These are phyloP conservation scores for Mycena epipterygia DNA, from an alignment of 768 basidiomycete species.

Conservation along the genomic window DNA sequence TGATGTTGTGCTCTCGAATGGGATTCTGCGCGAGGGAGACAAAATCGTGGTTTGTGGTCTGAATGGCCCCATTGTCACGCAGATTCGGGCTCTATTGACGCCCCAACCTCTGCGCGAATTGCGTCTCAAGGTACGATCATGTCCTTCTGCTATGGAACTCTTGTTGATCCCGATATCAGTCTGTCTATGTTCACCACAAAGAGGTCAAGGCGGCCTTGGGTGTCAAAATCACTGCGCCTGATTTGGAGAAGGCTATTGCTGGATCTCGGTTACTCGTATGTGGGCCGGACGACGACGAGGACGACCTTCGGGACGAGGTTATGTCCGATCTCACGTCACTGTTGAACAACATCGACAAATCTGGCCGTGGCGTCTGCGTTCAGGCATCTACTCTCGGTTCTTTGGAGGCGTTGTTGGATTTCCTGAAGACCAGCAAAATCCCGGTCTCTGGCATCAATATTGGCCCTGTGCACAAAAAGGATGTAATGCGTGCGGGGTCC, in stretches of 20 bases:
- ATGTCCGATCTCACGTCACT: slow-evolving; percentile 96
- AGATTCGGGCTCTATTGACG: slow-evolving; percentile 92
- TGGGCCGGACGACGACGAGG: slow-evolving; percentile 97
- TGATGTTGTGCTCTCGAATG: slow-evolving; percentile 96
- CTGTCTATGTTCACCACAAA: slow-evolving; percentile 96
- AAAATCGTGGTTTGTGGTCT: slow-evolving; percentile 96
- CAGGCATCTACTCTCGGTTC: slow-evolving; percentile 98
- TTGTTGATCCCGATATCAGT: slow-evolving; percentile 62
- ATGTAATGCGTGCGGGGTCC: slow-evolving; percentile 90
- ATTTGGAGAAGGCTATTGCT: slow-evolving; percentile 97
- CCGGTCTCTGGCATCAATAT: slow-evolving; percentile 98
- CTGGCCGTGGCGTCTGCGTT: slow-evolving; percentile 96
- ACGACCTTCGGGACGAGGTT: slow-evolving; percentile 93
- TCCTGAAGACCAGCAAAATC: slow-evolving; percentile 95
- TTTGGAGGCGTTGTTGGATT: slow-evolving; percentile 95
- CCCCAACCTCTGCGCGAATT: slow-evolving; percentile 97
- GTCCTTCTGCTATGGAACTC: slow-evolving; percentile 21
- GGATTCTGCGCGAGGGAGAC: slow-evolving; percentile 92
- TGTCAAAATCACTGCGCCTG: slow-evolving; percentile 94
- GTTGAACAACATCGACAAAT: slow-evolving; percentile 92
- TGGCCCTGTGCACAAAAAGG: slow-evolving; percentile 95
- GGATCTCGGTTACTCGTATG: slow-evolving; percentile 94
- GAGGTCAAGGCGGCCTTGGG: slow-evolving; percentile 97
- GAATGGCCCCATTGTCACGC: slow-evolving; percentile 97
- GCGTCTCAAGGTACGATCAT: slow-evolving; percentile 86